Conservation (phyloP, 768 basidiomycete genomes). For the Crassisporium funariophilum region DNA sequence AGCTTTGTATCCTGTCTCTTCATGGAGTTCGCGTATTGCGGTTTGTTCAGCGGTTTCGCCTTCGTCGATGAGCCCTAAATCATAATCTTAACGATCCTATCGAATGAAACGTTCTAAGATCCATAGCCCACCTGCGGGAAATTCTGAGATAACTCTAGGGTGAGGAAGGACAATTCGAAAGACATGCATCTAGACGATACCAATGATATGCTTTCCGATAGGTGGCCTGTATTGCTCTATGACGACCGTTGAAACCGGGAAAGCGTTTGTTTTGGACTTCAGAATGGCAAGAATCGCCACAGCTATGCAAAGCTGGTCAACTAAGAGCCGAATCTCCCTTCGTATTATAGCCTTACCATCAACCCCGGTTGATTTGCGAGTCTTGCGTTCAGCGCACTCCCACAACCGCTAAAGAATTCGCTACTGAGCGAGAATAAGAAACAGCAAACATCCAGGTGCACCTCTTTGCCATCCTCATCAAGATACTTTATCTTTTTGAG, state of each 20-base stretch:
- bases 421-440: slow-evolving; percentile 1
- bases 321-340: slow-evolving; percentile 5
- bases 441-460: slow-evolving; percentile 26
- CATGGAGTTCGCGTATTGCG: slow-evolving; percentile 86
- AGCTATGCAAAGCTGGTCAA: slow-evolving; percentile 42
- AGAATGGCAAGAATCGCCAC: slow-evolving; percentile 86
- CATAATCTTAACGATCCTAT: not conserved
- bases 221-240: slow-evolving; percentile 95
- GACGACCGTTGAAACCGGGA: slow-evolving; percentile 77
- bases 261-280: slow-evolving; percentile 69
- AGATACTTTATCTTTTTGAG: slow-evolving; percentile 80
- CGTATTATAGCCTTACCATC: slow-evolving; percentile 56
- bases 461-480: slow-evolving; percentile 78
- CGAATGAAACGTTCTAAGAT: too few relatives aligned
- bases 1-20: slow-evolving; percentile 90
- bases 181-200: slow-evolving; percentile 33
- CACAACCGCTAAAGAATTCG: slow-evolving; percentile 62
- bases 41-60: slow-evolving; percentile 80
- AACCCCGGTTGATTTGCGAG: slow-evolving; percentile 71
- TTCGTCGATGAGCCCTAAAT: slow-evolving; percentile 77
- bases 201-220: slow-evolving; percentile 73
- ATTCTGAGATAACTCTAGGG: slow-evolving; percentile 26
- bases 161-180: not conserved
- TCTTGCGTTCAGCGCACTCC: slow-evolving; percentile 88
- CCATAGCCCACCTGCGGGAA: slow-evolving; percentile 37